Evolutionary conservation across 1,284 basidiomycete species (phyloP), one percentile per base, ranked within the genome.

Genomic region (Amylostereum areolatum): DNA sequence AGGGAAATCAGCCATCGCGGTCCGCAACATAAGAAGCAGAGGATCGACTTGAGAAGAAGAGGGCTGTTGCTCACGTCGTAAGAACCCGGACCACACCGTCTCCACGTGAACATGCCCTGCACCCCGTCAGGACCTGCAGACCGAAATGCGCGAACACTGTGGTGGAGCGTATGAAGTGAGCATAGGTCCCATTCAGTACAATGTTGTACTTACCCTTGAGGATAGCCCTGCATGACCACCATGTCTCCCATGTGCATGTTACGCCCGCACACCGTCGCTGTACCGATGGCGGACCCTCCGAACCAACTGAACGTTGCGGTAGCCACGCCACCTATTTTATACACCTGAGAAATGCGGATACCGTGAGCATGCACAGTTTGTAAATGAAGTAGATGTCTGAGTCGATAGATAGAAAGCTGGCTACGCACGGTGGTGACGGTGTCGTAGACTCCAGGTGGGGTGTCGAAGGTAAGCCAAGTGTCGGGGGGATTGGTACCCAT

Each of bases 401-500:
- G 18, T 18, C 18, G 18, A 18, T 18, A 18, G 18, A 18, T 18
- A 11, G 9, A 33, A 11, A 33, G 33, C 32, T 18, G 25, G 18
- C 11, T 9, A 50, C 55, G 31, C 29, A 56, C 55, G 2, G 53
- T 40, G 4, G 55, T 56, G 28, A 53, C 46, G 5, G 55, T 52
- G 18, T 44, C 29, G 55, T 61, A 63, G 60, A 54, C 53, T 58
- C 55, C 49, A 52, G 48, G 45, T 47, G 52, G 66, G 2, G 84
- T 86, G 61, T 82, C 79, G 63, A 88, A 85, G 57, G 75, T 77
- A 60, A 79, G 80, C 66, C 27, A 11, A 11, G 78, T 83, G 59
- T 85, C 65, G 2, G 77, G 78, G 55, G 67, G 70, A 62, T 81
- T 78, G 58, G 80, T 75, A 36, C 83, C 83, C 53, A 87, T 85